Percentiles rank a stretch among this genome's conserved stretches.
Evolutionary conservation across 805 yeast species (phyloP).

Genomic region (Wickerhamiella hasegawae): DNA sequence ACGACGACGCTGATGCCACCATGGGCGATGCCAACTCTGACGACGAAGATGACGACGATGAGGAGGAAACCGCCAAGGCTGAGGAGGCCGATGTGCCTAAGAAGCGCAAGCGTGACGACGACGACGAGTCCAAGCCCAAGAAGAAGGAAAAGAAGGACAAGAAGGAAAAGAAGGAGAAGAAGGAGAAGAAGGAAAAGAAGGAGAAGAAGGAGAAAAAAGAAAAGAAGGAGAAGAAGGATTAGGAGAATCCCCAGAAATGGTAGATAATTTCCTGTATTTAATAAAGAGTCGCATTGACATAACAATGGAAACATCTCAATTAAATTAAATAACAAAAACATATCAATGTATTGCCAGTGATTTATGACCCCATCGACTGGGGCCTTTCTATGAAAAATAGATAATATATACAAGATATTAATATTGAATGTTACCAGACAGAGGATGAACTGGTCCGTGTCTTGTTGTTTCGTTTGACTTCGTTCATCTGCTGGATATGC

Average conservation of each 20-base stretch:
- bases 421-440: neutral
- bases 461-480: neutral
- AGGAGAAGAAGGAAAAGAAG: constrained; percentile 17
- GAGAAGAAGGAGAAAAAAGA: constrained; percentile 25
- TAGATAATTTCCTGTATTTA: constrained; percentile 16
- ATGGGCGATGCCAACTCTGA: constrained; percentile 30
- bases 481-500: neutral
- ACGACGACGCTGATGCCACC: constrained; percentile 86
- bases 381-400: no score
- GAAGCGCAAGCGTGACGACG: constrained; percentile 2
- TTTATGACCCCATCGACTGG: no score
- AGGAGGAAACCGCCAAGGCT: constrained; percentile 24
- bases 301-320: no score
- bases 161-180: constrained; percentile 25
- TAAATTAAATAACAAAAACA: no score
- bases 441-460: neutral
- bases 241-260: constrained; percentile 34
- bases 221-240: constrained; percentile 32
- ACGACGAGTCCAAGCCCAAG: neutral
- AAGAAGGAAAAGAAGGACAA: constrained; percentile 1
- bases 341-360: no score
- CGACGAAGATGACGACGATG: constrained; percentile 27
- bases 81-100: constrained; percentile 16
- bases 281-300: neutral
- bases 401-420: no score